Conservation (phyloP, 179 eudicot genomes). For the Heliamphora pulchella region DNA sequence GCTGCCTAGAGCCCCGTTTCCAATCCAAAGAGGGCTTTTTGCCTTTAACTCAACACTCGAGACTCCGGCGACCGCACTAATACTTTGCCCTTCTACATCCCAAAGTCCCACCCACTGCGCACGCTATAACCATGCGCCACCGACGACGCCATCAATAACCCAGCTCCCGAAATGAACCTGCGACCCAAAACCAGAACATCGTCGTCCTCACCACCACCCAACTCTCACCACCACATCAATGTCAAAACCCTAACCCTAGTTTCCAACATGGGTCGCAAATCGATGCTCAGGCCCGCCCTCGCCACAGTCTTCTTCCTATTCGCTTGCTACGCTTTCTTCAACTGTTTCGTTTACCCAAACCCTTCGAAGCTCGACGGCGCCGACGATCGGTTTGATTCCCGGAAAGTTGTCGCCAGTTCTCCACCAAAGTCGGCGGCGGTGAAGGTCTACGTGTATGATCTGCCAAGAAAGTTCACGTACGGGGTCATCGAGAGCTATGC, state of each 20-base stretch:
- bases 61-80: too few species aligned
- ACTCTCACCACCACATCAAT: conserved; percentile 15
- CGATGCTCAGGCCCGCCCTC: conserved; percentile 40
- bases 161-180: conserved; percentile 1
- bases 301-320: conserved; percentile 28
- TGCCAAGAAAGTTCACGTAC: conserved; percentile 66
- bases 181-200: conserved; percentile 15
- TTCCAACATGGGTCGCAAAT: conserved; percentile 29
- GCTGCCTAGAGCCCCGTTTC: too few species aligned
- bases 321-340: conserved; percentile 39
- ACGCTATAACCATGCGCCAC: background rate
- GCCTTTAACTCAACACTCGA: too few species aligned
- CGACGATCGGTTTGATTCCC: background rate
- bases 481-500: conserved; percentile 86
- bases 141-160: background rate
- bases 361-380: background rate
- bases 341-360: conserved; percentile 24
- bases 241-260: conserved; percentile 2
- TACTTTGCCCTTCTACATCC: too few species aligned
- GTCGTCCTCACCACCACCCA: background rate
- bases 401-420: background rate
- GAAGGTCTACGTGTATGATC: conserved; percentile 65
- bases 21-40: too few species aligned
- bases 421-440: conserved; percentile 11
- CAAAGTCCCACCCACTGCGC: background rate